Evolutionary conservation across 768 basidiomycete genomes (phyloP), one percentile per base, ranked within the genome.

Genomic region (Lactarius quietus): DNA sequence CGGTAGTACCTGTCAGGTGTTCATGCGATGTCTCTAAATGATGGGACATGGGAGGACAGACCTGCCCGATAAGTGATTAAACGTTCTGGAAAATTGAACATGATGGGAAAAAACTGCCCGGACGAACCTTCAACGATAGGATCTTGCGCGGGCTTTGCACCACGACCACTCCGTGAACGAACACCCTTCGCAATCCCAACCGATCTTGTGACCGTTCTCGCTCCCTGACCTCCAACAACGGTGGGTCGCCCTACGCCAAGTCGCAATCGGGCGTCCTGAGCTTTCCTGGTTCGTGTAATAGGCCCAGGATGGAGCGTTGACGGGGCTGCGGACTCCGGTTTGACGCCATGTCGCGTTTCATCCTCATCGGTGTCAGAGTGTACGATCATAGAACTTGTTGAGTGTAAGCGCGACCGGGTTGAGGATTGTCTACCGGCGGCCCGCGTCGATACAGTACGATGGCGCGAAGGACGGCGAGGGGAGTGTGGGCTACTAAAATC

Each of bases 221-320:
- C 81, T 20, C 90, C 89, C 20, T 77, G 75, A 29, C 89, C 89
- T 31, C 89, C 90, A 36, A 82, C 87, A 20, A 79, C 78, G 9
- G 80, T 78, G 10, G 90, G 90, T 69, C 86, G 81, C 3, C 90
- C 90, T 17, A 90, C 84, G 58, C 91, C 91, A 20, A 92, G 79
- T 67, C 79, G 80, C 48, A 81, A 83, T 74, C 90, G 90, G 5
- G 84, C 80, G 58, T 90, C 88, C 73, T 86, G 90, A 15, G 89
- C 86, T 71, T 89, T 90, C 62, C 88, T 81, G 35, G 84, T 83
- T 14, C 88, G 83, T 31, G 78, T 75, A 6, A 73, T 71, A 29
- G 74, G 75, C 17, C 74, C 72, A 28, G 66, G 58, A 2, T 74
- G 61, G 33, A 71, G 70, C 36, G 71, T 69, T 10, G 63, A 65